Evolutionary conservation across 805 yeast genomes (phyloP).

Genomic region (Yarrowia osloensis): DNA sequence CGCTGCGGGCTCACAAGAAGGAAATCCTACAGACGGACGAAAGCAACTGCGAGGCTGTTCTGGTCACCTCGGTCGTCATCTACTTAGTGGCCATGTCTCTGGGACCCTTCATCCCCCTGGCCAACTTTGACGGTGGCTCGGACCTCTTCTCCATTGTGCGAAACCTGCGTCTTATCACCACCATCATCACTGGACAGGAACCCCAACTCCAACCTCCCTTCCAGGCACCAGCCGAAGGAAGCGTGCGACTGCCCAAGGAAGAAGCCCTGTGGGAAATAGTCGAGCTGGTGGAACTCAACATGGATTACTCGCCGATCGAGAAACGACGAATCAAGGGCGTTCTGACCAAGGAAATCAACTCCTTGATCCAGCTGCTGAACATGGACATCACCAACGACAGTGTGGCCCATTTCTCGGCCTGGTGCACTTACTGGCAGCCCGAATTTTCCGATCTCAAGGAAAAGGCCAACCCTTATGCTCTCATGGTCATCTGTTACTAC

Average conservation of each 20-base stretch:
- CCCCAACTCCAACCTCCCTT: neutral
- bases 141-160: conserved; percentile 5
- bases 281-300: neutral
- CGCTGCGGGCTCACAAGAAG: neutral
- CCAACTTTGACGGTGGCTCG: conserved; percentile 3
- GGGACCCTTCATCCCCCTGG: conserved; percentile 1
- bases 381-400: neutral
- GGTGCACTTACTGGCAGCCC: conserved; percentile 19
- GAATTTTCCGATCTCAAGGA: neutral
- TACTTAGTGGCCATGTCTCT: conserved; percentile 12
- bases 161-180: neutral
- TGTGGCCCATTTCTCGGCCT: conserved; percentile 7
- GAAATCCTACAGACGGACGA: neutral
- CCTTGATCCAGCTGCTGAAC: neutral
- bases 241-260: neutral
- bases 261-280: conserved; percentile 20
- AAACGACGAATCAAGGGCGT: neutral
- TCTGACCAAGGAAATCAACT: conserved; percentile 10
- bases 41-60: neutral
- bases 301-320: neutral
- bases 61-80: neutral
- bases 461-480: neutral
- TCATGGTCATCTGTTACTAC: conserved; percentile 5
- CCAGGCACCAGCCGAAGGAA: neutral
- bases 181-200: neutral